Conservation (phyloP, 1,139 yeast genomes). For the Saccharomycopsis phalli region DNA sequence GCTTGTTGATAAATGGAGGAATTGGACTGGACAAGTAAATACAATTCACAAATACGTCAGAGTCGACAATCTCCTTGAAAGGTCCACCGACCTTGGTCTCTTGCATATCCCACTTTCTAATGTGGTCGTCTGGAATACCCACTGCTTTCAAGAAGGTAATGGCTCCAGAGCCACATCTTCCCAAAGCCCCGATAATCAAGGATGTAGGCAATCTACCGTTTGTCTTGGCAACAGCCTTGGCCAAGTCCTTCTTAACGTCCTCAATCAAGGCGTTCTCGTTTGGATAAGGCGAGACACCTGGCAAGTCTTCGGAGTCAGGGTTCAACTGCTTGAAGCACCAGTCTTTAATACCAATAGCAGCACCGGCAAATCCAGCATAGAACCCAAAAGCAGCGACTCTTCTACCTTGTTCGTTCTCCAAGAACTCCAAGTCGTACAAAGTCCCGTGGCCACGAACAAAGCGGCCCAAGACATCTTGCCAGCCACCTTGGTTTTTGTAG, state of each 20-base stretch:
- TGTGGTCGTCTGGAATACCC: conserved; percentile 81
- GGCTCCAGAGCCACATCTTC: conserved; percentile 99
- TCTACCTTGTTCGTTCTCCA: conserved; percentile 90
- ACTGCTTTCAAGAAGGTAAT: conserved; percentile 69
- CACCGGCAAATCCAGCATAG: conserved; percentile 99
- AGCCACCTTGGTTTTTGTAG: conserved; percentile 94
- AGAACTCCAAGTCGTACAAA: conserved; percentile 86
- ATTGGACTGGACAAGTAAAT: conserved; percentile 90
- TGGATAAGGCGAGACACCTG: conserved; percentile 74
- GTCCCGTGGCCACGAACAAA: conserved; percentile 89
- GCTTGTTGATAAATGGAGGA: conserved; percentile 77
- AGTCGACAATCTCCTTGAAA: conserved; percentile 75
- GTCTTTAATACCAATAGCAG: conserved; percentile 88
- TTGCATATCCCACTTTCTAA: conserved; percentile 91
- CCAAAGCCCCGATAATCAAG: conserved; percentile 91
- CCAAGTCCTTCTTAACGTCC: conserved; percentile 57
- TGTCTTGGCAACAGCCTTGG: conserved; percentile 33
- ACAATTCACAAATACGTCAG: conserved; percentile 91
- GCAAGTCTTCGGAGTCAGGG: conserved; percentile 52
- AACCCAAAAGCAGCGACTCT: conserved; percentile 98
- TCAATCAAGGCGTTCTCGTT: conserved; percentile 66
- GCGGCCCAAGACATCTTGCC: conserved; percentile 83
- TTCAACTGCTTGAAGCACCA: conserved; percentile 89
- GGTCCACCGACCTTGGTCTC: conserved; percentile 98
- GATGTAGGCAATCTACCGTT: conserved; percentile 64